phyloP scores from a whole-genome alignment of 768 basidiomycete species.

The Ephemerocybe angulata region DNA sequence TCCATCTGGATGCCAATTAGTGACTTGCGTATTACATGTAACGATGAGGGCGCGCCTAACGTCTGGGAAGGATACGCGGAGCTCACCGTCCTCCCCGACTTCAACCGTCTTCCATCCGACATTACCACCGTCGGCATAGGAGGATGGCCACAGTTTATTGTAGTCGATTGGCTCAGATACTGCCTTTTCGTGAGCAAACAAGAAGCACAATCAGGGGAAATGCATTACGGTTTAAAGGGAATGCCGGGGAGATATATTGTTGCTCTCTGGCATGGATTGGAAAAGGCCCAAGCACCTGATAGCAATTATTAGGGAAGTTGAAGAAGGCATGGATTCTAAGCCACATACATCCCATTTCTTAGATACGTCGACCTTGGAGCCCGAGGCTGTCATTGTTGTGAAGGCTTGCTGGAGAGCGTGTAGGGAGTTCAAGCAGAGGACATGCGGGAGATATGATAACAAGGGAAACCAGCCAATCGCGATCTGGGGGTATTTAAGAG shows the following conservation, averaged over 20 bases:
- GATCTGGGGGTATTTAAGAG: too few species aligned
- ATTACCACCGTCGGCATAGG: constrained; percentile 57
- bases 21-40: not conserved
- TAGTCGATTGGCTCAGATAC: constrained; percentile 52
- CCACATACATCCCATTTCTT: constrained; percentile 40
- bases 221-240: constrained; percentile 55
- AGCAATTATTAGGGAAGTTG: not conserved
- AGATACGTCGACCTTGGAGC: constrained; percentile 26
- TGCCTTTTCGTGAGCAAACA: constrained; percentile 21
- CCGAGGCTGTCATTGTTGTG: not conserved
- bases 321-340: constrained; percentile 10
- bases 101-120: constrained; percentile 55
- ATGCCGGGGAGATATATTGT: constrained; percentile 75
- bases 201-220: not conserved
- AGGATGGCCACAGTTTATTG: constrained; percentile 54
- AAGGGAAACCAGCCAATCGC: not conserved
- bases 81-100: constrained; percentile 39
- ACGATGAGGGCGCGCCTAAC: constrained; percentile 40
- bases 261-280: constrained; percentile 83
- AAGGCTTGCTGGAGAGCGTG: not conserved
- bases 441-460: not conserved
- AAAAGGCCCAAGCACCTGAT: constrained; percentile 78
- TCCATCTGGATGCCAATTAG: constrained; percentile 51
- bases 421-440: too few species aligned
- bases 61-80: constrained; percentile 62